Evolutionary conservation across 2,329 filamentous ascomycete species (phyloP), one percentile per base, ranked within the genome.

Genomic region (Ophiocordyceps camponoti-rufipedis): DNA sequence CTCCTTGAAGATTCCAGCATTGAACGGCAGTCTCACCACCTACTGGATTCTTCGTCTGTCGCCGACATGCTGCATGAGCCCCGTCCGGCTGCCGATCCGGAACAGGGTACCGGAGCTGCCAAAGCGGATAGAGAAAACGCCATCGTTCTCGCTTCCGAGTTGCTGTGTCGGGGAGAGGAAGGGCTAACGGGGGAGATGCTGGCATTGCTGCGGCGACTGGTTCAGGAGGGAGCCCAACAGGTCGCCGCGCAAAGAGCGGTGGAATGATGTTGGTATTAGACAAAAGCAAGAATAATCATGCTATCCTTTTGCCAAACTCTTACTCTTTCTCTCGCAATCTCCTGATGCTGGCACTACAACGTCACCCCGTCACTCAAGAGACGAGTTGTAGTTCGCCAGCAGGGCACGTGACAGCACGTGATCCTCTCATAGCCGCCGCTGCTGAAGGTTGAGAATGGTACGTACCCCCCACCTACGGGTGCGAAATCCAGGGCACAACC

Each of bases 111-210:
- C 1, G 63, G 63, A 41, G 70, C 72, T 62, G 59, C 61, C 1
- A 65, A 65, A 48, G 62, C 74, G 6, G 75, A 80, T 52, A 65
- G 74, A 9, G 75, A 80, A 56, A 81, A 81, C 49, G 74, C 68
- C 0, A 58, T 81, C 19, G 72, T 80, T 1, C 56, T 81, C 47
- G 65, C 77, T 4, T 68, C 68, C 2, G 71, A 78, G 56, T 52
- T 81, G 45, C 52, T 77, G 39, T 67, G 65, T 52, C 64, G 62
- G 41, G 61, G 63, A 16, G 60, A 63, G 0, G 56, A 59, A 1
- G 60, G 63, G 7, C 53, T 76, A 50, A 56, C 66, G 1, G 51
- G 62, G 2, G 55, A 60, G 48, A 62, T 63, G 28, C 56, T 57
- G 42, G 56, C 52, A 13, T 54, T 64, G n/a, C 65, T 78, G 47